phyloP scores from a whole-genome alignment of 306 rosid species.

The Cucurbita ficifolia region DNA sequence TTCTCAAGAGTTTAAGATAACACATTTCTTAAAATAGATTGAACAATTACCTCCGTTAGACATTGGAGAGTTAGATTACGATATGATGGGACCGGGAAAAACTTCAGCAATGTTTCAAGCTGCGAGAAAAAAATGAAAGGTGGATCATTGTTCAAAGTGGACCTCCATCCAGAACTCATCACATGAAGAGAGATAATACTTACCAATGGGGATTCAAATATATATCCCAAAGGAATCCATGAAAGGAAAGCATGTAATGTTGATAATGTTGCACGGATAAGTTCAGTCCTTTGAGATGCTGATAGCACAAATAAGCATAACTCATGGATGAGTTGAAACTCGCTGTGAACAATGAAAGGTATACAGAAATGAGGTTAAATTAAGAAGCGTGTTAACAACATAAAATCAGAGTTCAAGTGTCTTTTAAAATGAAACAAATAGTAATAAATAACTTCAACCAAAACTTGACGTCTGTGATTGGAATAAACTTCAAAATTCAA shows the following conservation, averaged over 20 bases:
- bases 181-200: constrained; percentile 12
- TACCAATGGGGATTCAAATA: constrained; percentile 93
- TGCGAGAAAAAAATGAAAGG: constrained; percentile 18
- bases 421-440: background rate
- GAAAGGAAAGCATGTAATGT: constrained; percentile 94
- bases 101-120: constrained; percentile 89
- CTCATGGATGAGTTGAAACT: constrained; percentile 98
- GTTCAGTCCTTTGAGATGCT: constrained; percentile 86
- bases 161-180: background rate
- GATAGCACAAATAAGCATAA: constrained; percentile 88
- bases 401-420: background rate
- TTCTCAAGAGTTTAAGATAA: background rate
- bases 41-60: constrained; percentile 60
- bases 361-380: constrained; percentile 9
- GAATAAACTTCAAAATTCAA: background rate
- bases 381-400: background rate
- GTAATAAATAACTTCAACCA: background rate
- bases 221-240: constrained; percentile 97
- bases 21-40: background rate
- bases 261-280: constrained; percentile 77
- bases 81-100: constrained; percentile 73
- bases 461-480: background rate
- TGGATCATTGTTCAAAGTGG: background rate
- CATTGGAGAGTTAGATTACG: constrained; percentile 87
- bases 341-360: constrained; percentile 49